Conservation (phyloP, 257 asterid genomes). For the Echium plantagineum region DNA sequence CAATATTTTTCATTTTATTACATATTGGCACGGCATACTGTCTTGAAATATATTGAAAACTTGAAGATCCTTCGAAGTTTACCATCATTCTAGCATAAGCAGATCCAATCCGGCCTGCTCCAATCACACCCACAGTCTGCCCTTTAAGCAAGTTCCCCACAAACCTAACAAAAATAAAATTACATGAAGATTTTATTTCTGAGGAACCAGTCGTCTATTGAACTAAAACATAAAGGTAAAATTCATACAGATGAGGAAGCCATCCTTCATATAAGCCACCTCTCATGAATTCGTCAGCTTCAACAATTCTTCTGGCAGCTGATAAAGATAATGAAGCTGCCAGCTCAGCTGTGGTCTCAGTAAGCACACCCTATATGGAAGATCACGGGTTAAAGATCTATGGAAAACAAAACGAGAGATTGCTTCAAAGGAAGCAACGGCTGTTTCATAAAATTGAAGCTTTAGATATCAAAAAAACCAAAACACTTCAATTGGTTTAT, state of each 20-base stretch:
- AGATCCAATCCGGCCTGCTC: slow-evolving; percentile 97
- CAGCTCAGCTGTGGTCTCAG: slow-evolving; percentile 93
- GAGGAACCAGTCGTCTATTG: not conserved
- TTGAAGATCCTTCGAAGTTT: slow-evolving; percentile 5
- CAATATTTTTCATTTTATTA: too few relatives aligned
- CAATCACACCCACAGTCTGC: slow-evolving; percentile 93
- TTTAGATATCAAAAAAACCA: too few relatives aligned
- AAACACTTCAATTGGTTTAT: too few relatives aligned
- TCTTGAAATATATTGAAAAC: not conserved
- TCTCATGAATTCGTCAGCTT: slow-evolving; percentile 97
- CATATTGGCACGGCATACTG: too few relatives aligned
- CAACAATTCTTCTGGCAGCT: slow-evolving; percentile 89
- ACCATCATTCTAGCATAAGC: slow-evolving; percentile 99
- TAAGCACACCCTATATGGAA: slow-evolving; percentile 65
- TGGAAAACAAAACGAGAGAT: not conserved
- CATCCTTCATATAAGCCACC: slow-evolving; percentile 92
- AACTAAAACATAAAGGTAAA: not conserved
- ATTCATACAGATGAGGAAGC: slow-evolving; percentile 87
- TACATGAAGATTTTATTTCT: not conserved
- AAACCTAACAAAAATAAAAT: slow-evolving; percentile 31
- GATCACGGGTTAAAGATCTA: not conserved
- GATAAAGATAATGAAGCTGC: slow-evolving; percentile 91
- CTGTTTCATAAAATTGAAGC: too few relatives aligned
- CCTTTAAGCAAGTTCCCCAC: slow-evolving; percentile 97
- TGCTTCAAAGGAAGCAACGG: too few relatives aligned